These are phyloP conservation scores for Rutstroemia sydowiana DNA, from an alignment of 2,329 filamentous ascomycete species.

Conservation along the genomic window DNA sequence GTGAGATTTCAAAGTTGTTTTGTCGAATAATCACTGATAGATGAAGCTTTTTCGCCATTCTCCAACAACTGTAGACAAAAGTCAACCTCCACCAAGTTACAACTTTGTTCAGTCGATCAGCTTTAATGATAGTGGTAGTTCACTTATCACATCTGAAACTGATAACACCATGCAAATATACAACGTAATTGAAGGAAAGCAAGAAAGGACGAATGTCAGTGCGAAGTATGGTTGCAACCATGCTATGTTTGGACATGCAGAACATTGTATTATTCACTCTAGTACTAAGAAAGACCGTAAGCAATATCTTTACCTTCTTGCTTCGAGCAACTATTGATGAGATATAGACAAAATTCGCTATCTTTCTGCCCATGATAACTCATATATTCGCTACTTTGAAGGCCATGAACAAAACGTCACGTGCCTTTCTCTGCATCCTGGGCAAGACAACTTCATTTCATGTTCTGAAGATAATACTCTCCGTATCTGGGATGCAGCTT, in stretches of 20 bases:
- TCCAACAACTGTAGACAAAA: conserved; percentile 39
- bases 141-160: conserved; percentile 82
- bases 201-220: conserved; percentile 81
- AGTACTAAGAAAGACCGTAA: conserved; percentile 88
- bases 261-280: conserved; percentile 81
- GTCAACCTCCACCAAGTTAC: conserved; percentile 22
- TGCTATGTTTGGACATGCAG: conserved; percentile 88
- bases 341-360: conserved; percentile 71
- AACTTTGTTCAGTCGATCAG: conserved; percentile 81
- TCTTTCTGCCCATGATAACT: conserved; percentile 89
- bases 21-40: conserved; percentile 10
- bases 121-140: conserved; percentile 92
- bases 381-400: conserved; percentile 91
- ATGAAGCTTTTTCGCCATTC: conserved; percentile 53
- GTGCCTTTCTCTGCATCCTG: conserved; percentile 73
- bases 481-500: conserved; percentile 74
- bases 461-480: conserved; percentile 88
- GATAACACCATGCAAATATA: conserved; percentile 96
- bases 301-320: conserved; percentile 13
- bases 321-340: not conserved
- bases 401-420: conserved; percentile 85
- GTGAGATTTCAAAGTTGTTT: conserved; percentile 38
- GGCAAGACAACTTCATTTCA: conserved; percentile 84
- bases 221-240: conserved; percentile 97
- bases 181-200: conserved; percentile 82